Percentiles rank a stretch among this genome's conserved stretches.
Conservation (phyloP, 78 protist genomes). For the Dictyostelium firmibasis region DNA sequence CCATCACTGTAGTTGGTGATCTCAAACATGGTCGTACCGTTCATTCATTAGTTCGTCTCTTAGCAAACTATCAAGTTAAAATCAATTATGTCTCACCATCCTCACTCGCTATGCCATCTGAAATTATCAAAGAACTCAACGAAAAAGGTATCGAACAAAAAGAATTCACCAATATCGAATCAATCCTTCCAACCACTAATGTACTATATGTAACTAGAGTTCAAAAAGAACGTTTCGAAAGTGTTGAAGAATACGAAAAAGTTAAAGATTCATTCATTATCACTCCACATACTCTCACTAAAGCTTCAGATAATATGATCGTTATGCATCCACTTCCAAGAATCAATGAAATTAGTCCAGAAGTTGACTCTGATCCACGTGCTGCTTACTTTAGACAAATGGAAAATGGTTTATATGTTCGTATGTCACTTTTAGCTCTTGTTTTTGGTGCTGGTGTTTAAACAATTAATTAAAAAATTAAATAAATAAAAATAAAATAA, state of each 20-base stretch:
- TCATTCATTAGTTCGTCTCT: slow-evolving; percentile 87
- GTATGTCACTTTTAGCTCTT: slow-evolving; percentile 94
- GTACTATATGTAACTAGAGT: slow-evolving; percentile 95
- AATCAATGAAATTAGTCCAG: slow-evolving; percentile 89
- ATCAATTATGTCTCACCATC: slow-evolving; percentile 86
- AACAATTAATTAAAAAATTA: neutral
- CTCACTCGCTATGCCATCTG: slow-evolving; percentile 83
- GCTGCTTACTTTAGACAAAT: slow-evolving; percentile 96
- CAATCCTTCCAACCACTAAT: slow-evolving; percentile 81
- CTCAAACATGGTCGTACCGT: slow-evolving; percentile 91
- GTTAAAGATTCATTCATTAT: slow-evolving; percentile 46
- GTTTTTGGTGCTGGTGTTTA: neutral
- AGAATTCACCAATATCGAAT: slow-evolving; percentile 5
- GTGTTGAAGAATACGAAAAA: slow-evolving; percentile 65
- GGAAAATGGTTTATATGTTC: slow-evolving; percentile 95
- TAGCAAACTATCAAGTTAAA: slow-evolving; percentile 78
- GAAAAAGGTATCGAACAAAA: slow-evolving; percentile 57
- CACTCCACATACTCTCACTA: slow-evolving; percentile 82
- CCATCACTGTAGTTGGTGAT: slow-evolving; percentile 93
- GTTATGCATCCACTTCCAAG: slow-evolving; percentile 97
- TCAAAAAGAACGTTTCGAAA: slow-evolving; percentile 93
- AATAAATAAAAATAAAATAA: neutral
- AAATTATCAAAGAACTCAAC: slow-evolving; percentile 47
- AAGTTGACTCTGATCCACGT: slow-evolving; percentile 93
- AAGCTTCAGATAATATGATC: slow-evolving; percentile 85